These are phyloP conservation scores for Rutidosis leptorrhynchoides DNA, from an alignment of 129 eudicot species.

Conservation along the genomic window DNA sequence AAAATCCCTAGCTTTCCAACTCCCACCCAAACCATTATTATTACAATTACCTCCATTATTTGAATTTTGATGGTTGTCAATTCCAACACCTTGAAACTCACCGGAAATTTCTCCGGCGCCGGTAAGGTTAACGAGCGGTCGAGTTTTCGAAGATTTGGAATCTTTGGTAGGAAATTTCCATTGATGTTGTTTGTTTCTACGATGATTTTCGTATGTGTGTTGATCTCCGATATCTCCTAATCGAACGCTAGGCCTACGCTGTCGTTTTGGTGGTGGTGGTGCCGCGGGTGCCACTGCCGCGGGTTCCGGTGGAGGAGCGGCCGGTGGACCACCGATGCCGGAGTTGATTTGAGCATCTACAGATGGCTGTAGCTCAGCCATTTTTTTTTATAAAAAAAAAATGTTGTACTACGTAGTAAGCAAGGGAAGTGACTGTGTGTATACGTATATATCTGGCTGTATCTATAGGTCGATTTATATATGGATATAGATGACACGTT, in stretches of 20 bases:
- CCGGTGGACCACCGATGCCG: conserved; percentile 22
- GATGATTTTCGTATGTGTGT: conserved; percentile 41
- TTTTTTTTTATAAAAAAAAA: conserved; percentile 17
- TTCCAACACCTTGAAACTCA: conserved; percentile 21
- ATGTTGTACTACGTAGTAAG: no score
- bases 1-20: conserved; percentile 39
- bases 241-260: conserved; percentile 86
- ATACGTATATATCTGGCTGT: neutral
- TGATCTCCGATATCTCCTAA: conserved; percentile 80
- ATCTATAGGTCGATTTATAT: conserved; percentile 25
- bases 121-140: conserved; percentile 47
- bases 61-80: conserved; percentile 5
- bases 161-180: conserved; percentile 44
- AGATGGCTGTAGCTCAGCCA: conserved; percentile 58
- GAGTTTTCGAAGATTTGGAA: conserved; percentile 51
- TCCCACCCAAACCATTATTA: conserved; percentile 32
- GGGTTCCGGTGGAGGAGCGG: conserved; percentile 22
- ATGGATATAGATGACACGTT: neutral
- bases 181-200: conserved; percentile 34
- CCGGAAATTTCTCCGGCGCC: conserved; percentile 25
- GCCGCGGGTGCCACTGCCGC: conserved; percentile 17
- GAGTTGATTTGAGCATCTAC: conserved; percentile 38
- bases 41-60: conserved; percentile 16
- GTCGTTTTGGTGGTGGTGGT: conserved; percentile 48
- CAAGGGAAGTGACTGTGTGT: neutral